Evolutionary conservation across 202 grass and related monocot genomes (phyloP).

Genomic region (Brachypodium distachyon): DNA sequence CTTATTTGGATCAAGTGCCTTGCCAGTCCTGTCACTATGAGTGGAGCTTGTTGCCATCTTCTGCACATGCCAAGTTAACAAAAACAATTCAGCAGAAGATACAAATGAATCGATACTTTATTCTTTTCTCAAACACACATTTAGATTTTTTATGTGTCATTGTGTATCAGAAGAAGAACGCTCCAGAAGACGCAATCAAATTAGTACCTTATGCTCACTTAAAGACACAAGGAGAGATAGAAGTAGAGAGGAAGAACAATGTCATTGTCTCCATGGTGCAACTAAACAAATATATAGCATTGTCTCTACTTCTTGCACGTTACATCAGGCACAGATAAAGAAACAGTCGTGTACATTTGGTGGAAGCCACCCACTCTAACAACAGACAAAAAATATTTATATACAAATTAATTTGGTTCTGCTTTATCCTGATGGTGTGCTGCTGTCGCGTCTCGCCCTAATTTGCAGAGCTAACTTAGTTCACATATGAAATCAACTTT

Average conservation of each 20-base stretch:
- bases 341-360: conserved; percentile 28
- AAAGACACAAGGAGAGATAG: neutral
- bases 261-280: neutral
- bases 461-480: conserved; percentile 13
- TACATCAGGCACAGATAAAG: conserved; percentile 29
- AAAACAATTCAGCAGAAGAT: neutral
- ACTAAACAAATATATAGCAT: conserved; percentile 5
- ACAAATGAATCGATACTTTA: neutral
- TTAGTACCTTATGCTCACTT: neutral
- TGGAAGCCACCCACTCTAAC: conserved; percentile 42
- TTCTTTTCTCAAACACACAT: neutral
- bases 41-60: conserved; percentile 33
- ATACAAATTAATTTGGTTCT: conserved; percentile 8
- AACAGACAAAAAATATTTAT: conserved; percentile 27
- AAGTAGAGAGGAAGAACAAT: neutral
- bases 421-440: conserved; percentile 30
- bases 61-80: conserved; percentile 32
- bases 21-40: conserved; percentile 44
- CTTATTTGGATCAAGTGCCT: conserved; percentile 62
- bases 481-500: no score
- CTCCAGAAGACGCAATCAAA: neutral
- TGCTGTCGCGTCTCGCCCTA: conserved; percentile 25
- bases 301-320: neutral
- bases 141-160: neutral
- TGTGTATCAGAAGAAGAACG: neutral